These are phyloP conservation scores for Lepraria neglecta DNA, from an alignment of 495 filamentous ascomycete species.

Conservation along the genomic window DNA sequence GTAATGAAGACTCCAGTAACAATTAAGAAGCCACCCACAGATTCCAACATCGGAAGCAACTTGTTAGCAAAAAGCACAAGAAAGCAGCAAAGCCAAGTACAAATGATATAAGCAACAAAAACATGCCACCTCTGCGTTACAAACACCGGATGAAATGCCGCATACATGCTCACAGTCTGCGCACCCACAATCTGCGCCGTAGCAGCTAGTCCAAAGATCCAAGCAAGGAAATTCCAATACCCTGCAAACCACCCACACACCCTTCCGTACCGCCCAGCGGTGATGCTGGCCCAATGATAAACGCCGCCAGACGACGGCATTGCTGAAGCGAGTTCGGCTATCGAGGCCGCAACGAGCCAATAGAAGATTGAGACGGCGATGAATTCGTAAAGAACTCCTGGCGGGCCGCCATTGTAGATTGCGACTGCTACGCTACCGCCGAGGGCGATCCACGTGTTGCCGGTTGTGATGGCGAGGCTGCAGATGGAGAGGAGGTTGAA, in stretches of 20 bases:
- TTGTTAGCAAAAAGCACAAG: slow-evolving; percentile 66
- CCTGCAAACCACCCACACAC: slow-evolving; percentile 71
- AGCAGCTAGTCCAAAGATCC: slow-evolving; percentile 58
- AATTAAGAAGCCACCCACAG: slow-evolving; percentile 62
- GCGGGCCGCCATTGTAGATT: slow-evolving; percentile 36
- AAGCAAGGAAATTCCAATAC: slow-evolving; percentile 75
- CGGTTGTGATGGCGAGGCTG: slow-evolving; percentile 47
- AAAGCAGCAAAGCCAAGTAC: slow-evolving; percentile 58
- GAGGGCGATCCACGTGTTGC: slow-evolving; percentile 51
- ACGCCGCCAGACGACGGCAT: slow-evolving; percentile 79
- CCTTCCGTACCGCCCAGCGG: slow-evolving; percentile 63
- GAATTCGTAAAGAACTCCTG: slow-evolving; percentile 38
- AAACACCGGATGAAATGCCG: slow-evolving; percentile 59
- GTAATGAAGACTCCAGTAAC: slow-evolving; percentile 60
- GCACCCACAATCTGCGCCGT: slow-evolving; percentile 63
- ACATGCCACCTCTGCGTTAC: slow-evolving; percentile 63
- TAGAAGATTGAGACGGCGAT: slow-evolving; percentile 38
- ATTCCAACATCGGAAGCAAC: slow-evolving; percentile 58
- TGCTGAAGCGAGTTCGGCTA: slow-evolving; percentile 69
- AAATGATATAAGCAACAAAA: slow-evolving; percentile 62
- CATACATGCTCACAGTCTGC: slow-evolving; percentile 65
- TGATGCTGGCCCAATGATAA: slow-evolving; percentile 79
- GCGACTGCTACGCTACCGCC: slow-evolving; percentile 45
- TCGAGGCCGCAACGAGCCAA: slow-evolving; percentile 50
- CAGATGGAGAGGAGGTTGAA: slow-evolving; percentile 48